Evolutionary conservation across 176 grass and related monocot genomes (phyloP).

Genomic region (Avena insularis): DNA sequence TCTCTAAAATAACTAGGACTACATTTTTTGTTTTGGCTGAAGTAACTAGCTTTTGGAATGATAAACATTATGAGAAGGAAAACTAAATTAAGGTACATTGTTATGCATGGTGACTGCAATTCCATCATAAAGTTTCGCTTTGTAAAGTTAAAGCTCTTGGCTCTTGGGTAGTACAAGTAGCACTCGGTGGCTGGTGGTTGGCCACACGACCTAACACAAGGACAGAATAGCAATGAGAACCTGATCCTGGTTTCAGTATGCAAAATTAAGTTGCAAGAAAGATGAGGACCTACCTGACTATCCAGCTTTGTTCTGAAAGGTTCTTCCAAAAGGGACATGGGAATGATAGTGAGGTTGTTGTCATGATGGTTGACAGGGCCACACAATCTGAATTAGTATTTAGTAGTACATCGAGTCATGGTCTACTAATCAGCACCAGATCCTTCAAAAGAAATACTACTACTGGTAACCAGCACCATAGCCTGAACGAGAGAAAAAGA

Average conservation of each 20-base stretch:
- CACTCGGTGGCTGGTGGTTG: conserved; percentile 23
- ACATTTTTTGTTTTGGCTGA: too few species aligned
- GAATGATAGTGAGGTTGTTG: neutral
- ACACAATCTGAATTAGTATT: neutral
- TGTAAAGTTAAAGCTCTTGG: neutral
- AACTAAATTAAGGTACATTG: too few species aligned
- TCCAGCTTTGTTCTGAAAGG: conserved; percentile 6
- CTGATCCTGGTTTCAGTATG: neutral
- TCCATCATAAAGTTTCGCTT: neutral
- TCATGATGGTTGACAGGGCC: neutral
- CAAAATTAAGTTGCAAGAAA: conserved; percentile 40
- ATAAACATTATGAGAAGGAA: too few species aligned
- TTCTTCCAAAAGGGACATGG: conserved; percentile 3
- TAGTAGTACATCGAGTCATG: neutral
- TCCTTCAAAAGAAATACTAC: too few species aligned
- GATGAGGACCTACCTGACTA: conserved; percentile 16
- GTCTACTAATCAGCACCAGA: neutral
- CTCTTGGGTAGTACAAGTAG: neutral
- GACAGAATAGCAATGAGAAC: neutral
- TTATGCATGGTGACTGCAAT: neutral
- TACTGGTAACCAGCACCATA: neutral
- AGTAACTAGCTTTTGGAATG: too few species aligned
- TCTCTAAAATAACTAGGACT: too few species aligned
- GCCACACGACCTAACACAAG: neutral
- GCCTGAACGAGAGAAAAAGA: neutral